Conservation (phyloP, 768 basidiomycete species). For the Coprinellus aureogranulatus region DNA sequence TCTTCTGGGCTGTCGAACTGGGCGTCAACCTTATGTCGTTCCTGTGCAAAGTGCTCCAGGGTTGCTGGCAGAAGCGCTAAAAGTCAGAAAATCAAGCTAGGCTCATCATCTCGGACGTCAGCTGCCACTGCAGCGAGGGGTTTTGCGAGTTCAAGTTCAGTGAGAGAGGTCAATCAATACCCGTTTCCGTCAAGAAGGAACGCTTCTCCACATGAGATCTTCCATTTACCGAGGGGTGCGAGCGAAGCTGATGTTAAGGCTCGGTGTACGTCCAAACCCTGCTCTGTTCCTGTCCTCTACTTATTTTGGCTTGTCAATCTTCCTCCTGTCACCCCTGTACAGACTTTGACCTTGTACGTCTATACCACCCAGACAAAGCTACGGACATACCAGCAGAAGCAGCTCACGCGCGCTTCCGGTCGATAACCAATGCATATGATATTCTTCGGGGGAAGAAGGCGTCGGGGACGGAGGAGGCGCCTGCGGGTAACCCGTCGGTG, state of each 20-base stretch:
- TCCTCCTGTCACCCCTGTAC: neutral
- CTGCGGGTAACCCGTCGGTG: conserved; percentile 13
- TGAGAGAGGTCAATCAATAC: conserved; percentile 19
- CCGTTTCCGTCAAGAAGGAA: conserved; percentile 50
- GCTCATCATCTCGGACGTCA: too few species aligned
- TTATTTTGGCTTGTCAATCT: too few species aligned
- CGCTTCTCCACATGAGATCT: conserved; percentile 63
- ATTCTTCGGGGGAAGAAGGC: conserved; percentile 48
- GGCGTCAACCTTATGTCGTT: too few species aligned
- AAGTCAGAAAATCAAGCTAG: too few species aligned
- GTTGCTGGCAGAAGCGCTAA: too few species aligned
- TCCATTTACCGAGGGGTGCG: conserved; percentile 55
- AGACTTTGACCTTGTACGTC: conserved; percentile 79
- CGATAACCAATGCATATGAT: conserved; percentile 70
- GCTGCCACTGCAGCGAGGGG: too few species aligned
- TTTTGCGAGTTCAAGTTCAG: too few species aligned
- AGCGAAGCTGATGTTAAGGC: conserved; percentile 54
- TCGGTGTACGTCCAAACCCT: conserved; percentile 43
- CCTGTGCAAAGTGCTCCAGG: too few species aligned
- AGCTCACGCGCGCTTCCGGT: conserved; percentile 64
- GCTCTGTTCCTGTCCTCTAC: too few species aligned
- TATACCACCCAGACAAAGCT: conserved; percentile 76
- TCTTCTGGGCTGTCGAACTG: too few species aligned
- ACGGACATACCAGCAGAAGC: conserved; percentile 40
- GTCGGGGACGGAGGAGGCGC: conserved; percentile 12